Evolutionary conservation across 2,329 filamentous ascomycete genomes (phyloP), one percentile per base, ranked within the genome.

Genomic region (Talaromyces rugulosus): DNA sequence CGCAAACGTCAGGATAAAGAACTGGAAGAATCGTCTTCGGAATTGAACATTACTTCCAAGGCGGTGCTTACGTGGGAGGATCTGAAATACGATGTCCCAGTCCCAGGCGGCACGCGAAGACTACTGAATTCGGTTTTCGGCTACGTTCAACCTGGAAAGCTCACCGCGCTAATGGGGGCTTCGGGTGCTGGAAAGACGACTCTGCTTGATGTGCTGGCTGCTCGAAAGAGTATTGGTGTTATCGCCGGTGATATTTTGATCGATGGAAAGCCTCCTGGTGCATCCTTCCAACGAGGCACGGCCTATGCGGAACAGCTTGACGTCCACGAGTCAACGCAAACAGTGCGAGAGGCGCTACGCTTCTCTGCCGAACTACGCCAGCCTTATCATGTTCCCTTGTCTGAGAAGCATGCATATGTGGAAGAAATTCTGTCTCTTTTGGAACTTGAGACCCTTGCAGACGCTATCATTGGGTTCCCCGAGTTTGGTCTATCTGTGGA

Each of bases 141-240:
- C 0, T 83, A 78, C 60, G 80, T 83, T 27, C 76, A 79, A 61
- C 80, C 81, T 0, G 81, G 81, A 7, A 75, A 79, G 55, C 64
- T 83, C 28, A 82, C 80, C 5, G 81, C 81, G 6, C 67, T 83
- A 47, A 83, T 82, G 80, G 81, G 80, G 4, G 80, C 80, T 14
- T 84, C 81, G 3, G 85, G 85, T n/a, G 92, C 91, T 4, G 92
- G 92, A 56, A 96, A 96, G 78, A 95, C 91, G 0, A 96, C 92
- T 0, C 79, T 96, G 0, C 80, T 96, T 2, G 90, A 96, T 69
- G 90, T 94, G 0, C 79, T 96, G 11, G 86, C 87, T 1, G 78
- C 82, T 5, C 77, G 87, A 61, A 87, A 87, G 73, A 88, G 84
- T 65, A 86, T 88, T 64, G 87, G 87, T 66, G 84, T 87, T 5